phyloP scores from a whole-genome alignment of 768 basidiomycete genomes.

The Boletales sp. region DNA sequence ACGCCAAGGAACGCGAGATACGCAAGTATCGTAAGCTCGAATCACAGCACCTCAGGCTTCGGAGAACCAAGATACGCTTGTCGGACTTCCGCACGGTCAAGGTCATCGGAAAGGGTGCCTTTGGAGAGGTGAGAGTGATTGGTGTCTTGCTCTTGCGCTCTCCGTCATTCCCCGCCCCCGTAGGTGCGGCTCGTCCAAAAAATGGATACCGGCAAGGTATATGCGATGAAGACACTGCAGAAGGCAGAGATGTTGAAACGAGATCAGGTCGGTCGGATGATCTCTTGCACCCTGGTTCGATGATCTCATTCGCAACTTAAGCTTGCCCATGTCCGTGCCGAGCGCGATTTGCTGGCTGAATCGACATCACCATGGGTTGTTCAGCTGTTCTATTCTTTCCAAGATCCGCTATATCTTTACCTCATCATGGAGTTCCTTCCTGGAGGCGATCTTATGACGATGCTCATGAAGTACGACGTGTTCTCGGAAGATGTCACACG shows the following conservation, averaged over 20 bases:
- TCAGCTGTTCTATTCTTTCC: conserved; percentile 97
- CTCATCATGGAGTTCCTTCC: conserved; percentile 92
- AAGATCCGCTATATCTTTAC: conserved; percentile 93
- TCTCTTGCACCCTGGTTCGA: neutral
- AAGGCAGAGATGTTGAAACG: conserved; percentile 99
- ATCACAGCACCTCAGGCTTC: conserved; percentile 85
- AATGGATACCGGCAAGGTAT: conserved; percentile 95
- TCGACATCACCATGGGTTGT: conserved; percentile 98
- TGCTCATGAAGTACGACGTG: conserved; percentile 99
- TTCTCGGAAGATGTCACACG: conserved; percentile 98
- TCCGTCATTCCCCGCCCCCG: conserved; percentile 4
- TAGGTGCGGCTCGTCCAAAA: conserved; percentile 96
- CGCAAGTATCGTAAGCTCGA: conserved; percentile 83
- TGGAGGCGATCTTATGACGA: conserved; percentile 99
- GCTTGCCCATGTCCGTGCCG: conserved; percentile 97
- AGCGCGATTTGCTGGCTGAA: conserved; percentile 94
- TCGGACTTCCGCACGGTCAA: conserved; percentile 95
- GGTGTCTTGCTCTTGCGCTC: no score
- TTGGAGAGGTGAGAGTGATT: conserved; percentile 73
- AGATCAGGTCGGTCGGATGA: conserved; percentile 70
- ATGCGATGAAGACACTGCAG: conserved; percentile 98
- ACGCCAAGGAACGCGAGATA: conserved; percentile 87
- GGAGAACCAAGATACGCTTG: conserved; percentile 89
- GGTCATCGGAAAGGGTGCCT: conserved; percentile 98
- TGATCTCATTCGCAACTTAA: conserved; percentile 30